Evolutionary conservation across 305 asterid genomes (phyloP).

Genomic region (Fraxinus albicans): DNA sequence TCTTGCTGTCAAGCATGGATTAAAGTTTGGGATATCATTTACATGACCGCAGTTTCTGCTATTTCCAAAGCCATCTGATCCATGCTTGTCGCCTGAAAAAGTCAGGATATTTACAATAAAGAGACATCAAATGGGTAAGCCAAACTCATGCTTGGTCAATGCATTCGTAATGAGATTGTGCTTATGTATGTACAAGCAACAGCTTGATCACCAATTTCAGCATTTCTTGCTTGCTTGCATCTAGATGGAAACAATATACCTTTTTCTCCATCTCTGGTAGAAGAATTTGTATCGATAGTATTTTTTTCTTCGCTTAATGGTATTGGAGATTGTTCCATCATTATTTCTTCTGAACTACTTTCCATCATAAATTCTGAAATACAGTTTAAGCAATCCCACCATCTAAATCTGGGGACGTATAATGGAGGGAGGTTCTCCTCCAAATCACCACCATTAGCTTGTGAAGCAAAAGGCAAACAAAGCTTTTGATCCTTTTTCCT

Average conservation of each 20-base stretch:
- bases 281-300: not conserved
- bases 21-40: not conserved
- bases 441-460: not conserved
- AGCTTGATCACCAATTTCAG: not conserved
- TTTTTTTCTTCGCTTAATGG: constrained; percentile 5
- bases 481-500: constrained; percentile 21
- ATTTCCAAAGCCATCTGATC: not conserved
- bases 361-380: not conserved
- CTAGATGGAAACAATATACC: not conserved
- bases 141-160: not conserved
- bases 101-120: not conserved
- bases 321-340: not conserved
- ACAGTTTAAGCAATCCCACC: constrained; percentile 29
- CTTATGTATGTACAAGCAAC: not conserved
- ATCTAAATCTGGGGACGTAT: constrained; percentile 18
- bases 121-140: not conserved
- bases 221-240: not conserved
- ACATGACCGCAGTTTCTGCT: not conserved
- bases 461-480: constrained; percentile 23
- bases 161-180: not conserved
- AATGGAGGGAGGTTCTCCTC: constrained; percentile 31
- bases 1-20: not conserved
- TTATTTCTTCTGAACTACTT: constrained; percentile 15
- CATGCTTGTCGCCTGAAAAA: not conserved
- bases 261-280: not conserved